phyloP scores from a whole-genome alignment of 345 rosid species.

The Kernera saxatilis region DNA sequence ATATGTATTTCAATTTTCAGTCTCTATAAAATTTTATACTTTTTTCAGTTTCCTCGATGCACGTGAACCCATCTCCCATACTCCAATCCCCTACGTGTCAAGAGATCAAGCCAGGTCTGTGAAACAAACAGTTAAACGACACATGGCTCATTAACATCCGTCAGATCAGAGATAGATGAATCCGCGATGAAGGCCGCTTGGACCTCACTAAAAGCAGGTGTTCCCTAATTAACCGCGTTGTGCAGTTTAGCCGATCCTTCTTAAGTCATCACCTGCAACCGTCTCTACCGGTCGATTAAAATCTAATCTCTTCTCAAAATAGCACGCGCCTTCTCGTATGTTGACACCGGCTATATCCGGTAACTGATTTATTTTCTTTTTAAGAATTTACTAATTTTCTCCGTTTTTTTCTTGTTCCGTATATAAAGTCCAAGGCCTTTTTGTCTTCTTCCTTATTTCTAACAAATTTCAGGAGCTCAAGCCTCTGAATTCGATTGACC shows the following conservation, averaged over 20 bases:
- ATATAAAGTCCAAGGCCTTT: not conserved
- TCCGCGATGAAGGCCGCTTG: constrained; percentile 3
- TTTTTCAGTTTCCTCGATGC: not conserved
- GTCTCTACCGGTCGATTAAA: not conserved
- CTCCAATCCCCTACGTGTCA: not conserved
- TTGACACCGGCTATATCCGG: constrained; percentile 18
- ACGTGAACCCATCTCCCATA: not conserved
- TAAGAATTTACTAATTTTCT: not conserved
- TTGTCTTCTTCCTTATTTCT: not conserved
- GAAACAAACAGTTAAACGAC: not conserved
- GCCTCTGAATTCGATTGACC: constrained; percentile 18
- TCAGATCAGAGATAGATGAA: not conserved
- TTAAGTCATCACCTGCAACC: not conserved
- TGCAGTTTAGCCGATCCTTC: constrained; percentile 2
- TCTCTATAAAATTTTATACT: not conserved
- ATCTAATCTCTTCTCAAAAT: not conserved
- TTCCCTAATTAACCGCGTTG: not conserved
- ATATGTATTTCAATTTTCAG: not conserved
- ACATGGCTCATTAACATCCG: not conserved
- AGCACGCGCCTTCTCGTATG: not conserved
- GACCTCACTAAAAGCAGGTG: not conserved
- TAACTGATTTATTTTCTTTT: not conserved
- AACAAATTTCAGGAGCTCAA: constrained; percentile 24
- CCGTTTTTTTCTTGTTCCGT: not conserved
- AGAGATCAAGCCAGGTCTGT: not conserved